Conservation (phyloP, 2,329 filamentous ascomycete species). For the Colletotrichum sojae region DNA sequence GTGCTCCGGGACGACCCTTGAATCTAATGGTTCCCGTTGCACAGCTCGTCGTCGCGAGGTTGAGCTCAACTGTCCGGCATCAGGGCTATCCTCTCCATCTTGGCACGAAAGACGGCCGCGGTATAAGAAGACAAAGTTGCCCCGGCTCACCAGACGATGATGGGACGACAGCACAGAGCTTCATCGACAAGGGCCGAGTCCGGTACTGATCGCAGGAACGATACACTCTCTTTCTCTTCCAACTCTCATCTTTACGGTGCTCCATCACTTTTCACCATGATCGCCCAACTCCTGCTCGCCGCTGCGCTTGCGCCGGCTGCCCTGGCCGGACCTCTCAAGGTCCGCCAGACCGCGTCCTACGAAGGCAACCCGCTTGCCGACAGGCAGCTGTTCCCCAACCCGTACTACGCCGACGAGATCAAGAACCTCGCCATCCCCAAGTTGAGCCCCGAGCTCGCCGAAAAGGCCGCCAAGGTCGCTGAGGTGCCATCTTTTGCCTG, state of each 20-base stretch:
- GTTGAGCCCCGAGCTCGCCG: conserved; percentile 60
- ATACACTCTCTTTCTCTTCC: conserved; percentile 4
- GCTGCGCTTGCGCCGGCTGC: conserved; percentile 34
- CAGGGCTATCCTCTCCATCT: conserved; percentile 22
- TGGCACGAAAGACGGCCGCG: neutral
- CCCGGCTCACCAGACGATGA: neutral
- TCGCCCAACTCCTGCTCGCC: conserved; percentile 31
- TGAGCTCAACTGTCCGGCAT: conserved; percentile 1
- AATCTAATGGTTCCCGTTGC: neutral
- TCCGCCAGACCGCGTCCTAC: conserved; percentile 40
- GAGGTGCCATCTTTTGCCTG: conserved; percentile 50
- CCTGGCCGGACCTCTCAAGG: conserved; percentile 33
- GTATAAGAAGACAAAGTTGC: conserved; percentile 28
- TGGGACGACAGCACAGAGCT: neutral
- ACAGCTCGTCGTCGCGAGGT: neutral
- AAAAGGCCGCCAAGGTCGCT: conserved; percentile 50
- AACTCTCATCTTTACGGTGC: neutral
- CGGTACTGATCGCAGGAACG: conserved; percentile 7
- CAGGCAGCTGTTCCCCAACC: conserved; percentile 54
- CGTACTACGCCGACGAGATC: conserved; percentile 54
- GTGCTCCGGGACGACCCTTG: conserved; percentile 12
- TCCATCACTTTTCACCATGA: neutral
- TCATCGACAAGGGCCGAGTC: conserved; percentile 2
- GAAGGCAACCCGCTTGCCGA: conserved; percentile 55
- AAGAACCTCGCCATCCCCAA: conserved; percentile 66